These are phyloP conservation scores for Tolypocladium paradoxum DNA, from an alignment of 2,329 filamentous ascomycete genomes.

Conservation along the genomic window DNA sequence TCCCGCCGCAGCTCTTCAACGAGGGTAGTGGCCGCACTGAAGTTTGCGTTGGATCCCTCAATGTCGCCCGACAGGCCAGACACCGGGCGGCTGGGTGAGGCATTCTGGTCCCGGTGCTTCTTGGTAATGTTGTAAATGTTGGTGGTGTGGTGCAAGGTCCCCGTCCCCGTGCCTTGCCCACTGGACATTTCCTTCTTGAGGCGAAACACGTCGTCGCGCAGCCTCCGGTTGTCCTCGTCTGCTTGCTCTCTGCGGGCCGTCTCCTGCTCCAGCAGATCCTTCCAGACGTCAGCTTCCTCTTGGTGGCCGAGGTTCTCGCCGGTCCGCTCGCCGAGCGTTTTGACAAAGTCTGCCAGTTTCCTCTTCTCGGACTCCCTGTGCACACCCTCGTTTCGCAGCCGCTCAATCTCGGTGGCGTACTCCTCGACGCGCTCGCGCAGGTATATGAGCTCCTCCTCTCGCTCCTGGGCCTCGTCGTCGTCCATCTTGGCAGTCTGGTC, in stretches of 20 bases:
- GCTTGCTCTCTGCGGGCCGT: constrained; percentile 79
- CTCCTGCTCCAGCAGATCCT: constrained; percentile 87
- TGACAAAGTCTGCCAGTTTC: constrained; percentile 71
- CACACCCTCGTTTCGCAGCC: constrained; percentile 66
- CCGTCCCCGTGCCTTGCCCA: constrained; percentile 13
- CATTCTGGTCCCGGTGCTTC: constrained; percentile 35
- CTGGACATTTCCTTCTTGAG: constrained; percentile 48
- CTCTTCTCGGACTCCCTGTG: constrained; percentile 76
- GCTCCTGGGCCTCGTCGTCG: constrained; percentile 52
- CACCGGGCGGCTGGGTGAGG: constrained; percentile 38
- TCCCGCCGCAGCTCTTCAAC: constrained; percentile 65
- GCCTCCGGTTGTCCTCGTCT: constrained; percentile 75
- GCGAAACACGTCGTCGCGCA: constrained; percentile 75
- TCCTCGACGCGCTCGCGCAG: constrained; percentile 78
- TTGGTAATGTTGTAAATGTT: constrained; percentile 56
- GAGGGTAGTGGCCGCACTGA: constrained; percentile 53
- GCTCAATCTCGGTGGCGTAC: constrained; percentile 74
- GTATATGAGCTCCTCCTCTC: constrained; percentile 79
- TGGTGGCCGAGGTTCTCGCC: constrained; percentile 41
- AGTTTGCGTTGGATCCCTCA: constrained; percentile 39
- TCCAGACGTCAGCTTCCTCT: constrained; percentile 77
- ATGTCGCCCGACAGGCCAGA: constrained; percentile 38
- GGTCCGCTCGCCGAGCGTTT: constrained; percentile 37
- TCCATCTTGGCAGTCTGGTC: constrained; percentile 45
- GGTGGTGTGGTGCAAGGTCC: constrained; percentile 43